Percentiles rank a stretch among this genome's conserved stretches.
These are phyloP conservation scores for Aspergillus incahuasiensis DNA, from an alignment of 495 filamentous ascomycete genomes.

Conservation along the genomic window DNA sequence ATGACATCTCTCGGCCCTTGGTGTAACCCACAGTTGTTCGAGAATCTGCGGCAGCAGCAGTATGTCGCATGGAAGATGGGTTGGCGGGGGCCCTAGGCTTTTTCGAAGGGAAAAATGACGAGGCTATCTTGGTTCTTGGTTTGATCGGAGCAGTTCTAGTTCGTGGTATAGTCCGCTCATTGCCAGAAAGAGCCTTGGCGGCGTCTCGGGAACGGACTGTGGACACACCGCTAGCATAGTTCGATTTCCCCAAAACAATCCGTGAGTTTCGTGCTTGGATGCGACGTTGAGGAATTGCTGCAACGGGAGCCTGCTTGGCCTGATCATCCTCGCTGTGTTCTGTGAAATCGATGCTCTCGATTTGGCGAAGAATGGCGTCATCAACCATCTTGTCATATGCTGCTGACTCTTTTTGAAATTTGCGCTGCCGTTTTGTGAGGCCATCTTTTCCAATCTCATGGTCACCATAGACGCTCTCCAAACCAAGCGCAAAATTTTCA, in stretches of 20 bases:
- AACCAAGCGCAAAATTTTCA: constrained; percentile 65
- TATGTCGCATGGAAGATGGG: constrained; percentile 51
- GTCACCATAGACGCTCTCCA: constrained; percentile 54
- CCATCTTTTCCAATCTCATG: constrained; percentile 65
- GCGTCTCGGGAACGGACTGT: constrained; percentile 50
- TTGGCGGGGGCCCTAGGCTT: constrained; percentile 41
- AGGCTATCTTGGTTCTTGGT: constrained; percentile 32
- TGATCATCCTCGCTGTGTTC: constrained; percentile 31
- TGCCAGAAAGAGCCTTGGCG: constrained; percentile 49
- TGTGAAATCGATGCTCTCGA: constrained; percentile 54
- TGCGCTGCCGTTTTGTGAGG: constrained; percentile 55
- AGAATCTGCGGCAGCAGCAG: constrained; percentile 61
- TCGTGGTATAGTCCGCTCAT: constrained; percentile 29
- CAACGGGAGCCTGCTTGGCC: constrained; percentile 4
- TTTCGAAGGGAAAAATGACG: constrained; percentile 35
- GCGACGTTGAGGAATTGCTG: constrained; percentile 19
- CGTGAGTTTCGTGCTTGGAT: constrained; percentile 23
- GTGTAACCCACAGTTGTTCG: constrained; percentile 76
- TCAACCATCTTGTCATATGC: constrained; percentile 48
- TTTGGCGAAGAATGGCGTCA: constrained; percentile 56
- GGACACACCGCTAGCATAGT: constrained; percentile 30
- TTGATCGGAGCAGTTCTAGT: constrained; percentile 36
- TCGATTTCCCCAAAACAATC: constrained; percentile 22
- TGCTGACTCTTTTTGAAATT: constrained; percentile 50
- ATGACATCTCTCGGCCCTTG: constrained; percentile 64